Conservation (phyloP, 176 grass and related monocot genomes). For the Raddia guianensis region DNA sequence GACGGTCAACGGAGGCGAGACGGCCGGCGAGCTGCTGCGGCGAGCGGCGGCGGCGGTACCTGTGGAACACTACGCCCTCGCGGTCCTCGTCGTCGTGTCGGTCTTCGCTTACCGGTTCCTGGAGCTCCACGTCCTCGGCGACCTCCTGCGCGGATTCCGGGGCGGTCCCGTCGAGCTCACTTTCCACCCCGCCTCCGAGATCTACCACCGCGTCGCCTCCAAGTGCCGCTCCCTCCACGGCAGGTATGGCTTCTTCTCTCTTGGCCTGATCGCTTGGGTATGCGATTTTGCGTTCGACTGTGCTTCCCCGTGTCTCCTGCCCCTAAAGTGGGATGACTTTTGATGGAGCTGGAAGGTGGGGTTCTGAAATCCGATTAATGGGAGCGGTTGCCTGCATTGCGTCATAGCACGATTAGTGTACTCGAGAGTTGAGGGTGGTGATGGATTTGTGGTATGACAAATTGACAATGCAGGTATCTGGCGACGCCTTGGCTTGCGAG, state of each 20-base stretch:
- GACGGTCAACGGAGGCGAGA: constrained; percentile 27
- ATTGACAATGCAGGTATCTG: constrained; percentile 63
- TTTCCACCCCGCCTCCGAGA: constrained; percentile 73
- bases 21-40: constrained; percentile 56
- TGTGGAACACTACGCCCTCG: constrained; percentile 53
- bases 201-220: constrained; percentile 83
- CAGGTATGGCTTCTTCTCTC: constrained; percentile 50
- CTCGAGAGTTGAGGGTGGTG: not conserved
- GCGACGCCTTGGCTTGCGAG: constrained; percentile 87
- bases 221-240: constrained; percentile 80
- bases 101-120: constrained; percentile 72
- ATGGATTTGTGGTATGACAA: constrained; percentile 16
- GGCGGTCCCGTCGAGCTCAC: constrained; percentile 75
- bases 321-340: not conserved
- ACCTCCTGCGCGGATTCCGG: constrained; percentile 66
- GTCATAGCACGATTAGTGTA: not conserved
- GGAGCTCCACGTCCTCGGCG: constrained; percentile 74
- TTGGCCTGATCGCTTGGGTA: not conserved
- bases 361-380: not conserved
- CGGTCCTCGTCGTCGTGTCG: constrained; percentile 32
- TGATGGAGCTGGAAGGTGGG: not conserved
- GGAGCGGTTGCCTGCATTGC: not conserved
- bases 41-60: constrained; percentile 56
- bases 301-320: not conserved
- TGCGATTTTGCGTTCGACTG: not conserved